Evolutionary conservation across 352 stramenopile genomes (phyloP).

Genomic region (Globisporangium splendens): DNA sequence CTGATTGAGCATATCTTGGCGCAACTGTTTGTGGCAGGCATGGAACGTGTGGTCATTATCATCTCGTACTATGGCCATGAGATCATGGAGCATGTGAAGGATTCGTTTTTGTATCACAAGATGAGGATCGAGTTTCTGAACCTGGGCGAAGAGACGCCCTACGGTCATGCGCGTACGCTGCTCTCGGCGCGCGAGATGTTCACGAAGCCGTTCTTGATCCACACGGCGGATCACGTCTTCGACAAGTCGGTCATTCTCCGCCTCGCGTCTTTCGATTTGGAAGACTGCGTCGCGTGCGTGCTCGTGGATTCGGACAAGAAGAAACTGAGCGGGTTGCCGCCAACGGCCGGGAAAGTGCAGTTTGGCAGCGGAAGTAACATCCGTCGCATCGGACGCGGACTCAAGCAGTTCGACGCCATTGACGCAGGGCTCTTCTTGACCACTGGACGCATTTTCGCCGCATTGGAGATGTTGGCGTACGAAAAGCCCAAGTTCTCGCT

Average conservation of each 20-base stretch:
- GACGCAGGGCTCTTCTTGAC: conserved; percentile 77
- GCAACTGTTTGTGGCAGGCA: conserved; percentile 77
- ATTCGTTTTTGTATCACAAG: conserved; percentile 69
- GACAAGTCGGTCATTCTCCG: conserved; percentile 67
- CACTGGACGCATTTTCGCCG: conserved; percentile 65
- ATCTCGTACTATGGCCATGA: conserved; percentile 79
- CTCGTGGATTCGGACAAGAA: conserved; percentile 67
- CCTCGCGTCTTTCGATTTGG: conserved; percentile 67
- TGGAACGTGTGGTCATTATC: conserved; percentile 82
- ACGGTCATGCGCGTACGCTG: conserved; percentile 71
- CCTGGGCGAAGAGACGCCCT: conserved; percentile 70
- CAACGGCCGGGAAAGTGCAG: conserved; percentile 69
- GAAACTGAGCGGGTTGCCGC: conserved; percentile 51
- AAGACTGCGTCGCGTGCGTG: conserved; percentile 71
- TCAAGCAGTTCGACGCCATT: conserved; percentile 75
- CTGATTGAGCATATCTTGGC: conserved; percentile 80
- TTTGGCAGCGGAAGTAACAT: conserved; percentile 51
- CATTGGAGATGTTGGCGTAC: conserved; percentile 80
- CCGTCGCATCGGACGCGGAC: conserved; percentile 56
- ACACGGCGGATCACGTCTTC: conserved; percentile 84
- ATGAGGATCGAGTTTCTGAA: conserved; percentile 85
- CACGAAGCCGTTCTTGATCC: conserved; percentile 73
- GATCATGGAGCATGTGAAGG: conserved; percentile 78
- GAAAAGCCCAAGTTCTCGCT: conserved; percentile 84
- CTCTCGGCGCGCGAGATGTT: conserved; percentile 80